Percentiles rank a stretch among this genome's conserved stretches.
These are phyloP conservation scores for Sistotremastrum suecicum DNA, from an alignment of 768 basidiomycete species.

Conservation along the genomic window DNA sequence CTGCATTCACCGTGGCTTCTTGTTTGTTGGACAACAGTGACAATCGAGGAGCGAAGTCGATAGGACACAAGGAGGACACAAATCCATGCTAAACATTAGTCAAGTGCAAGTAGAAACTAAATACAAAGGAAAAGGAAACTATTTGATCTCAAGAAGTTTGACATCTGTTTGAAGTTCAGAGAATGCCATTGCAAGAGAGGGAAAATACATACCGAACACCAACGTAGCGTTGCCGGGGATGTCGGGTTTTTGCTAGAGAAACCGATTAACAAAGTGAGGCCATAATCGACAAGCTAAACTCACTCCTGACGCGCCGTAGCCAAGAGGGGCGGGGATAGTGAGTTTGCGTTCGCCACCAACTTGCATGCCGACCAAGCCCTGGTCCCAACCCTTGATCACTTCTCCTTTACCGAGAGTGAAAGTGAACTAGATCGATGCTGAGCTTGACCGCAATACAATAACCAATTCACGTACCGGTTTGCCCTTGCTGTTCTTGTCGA, in stretches of 20 bases:
- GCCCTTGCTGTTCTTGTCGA: conserved; percentile 74
- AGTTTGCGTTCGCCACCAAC: conserved; percentile 78
- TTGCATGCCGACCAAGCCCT: conserved; percentile 87
- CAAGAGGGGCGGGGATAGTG: conserved; percentile 56
- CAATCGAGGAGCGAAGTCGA: too few relatives aligned
- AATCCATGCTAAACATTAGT: too few relatives aligned
- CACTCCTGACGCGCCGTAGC: conserved; percentile 37
- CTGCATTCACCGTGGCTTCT: too few relatives aligned
- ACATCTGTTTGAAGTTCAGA: conserved; percentile 33
- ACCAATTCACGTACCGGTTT: conserved; percentile 53
- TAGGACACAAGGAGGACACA: too few relatives aligned
- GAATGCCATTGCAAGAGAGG: neutral
- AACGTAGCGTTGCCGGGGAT: conserved; percentile 78
- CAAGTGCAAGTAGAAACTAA: too few relatives aligned
- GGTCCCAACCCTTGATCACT: conserved; percentile 96
- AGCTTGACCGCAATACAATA: conserved; percentile 1
- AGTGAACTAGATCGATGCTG: conserved; percentile 32
- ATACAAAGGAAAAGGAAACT: conserved; percentile 3
- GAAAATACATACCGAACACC: conserved; percentile 49
- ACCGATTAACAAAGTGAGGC: neutral
- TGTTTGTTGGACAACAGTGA: too few relatives aligned
- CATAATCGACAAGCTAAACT: too few relatives aligned
- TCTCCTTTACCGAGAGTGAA: conserved; percentile 78
- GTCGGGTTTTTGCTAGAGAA: conserved; percentile 26
- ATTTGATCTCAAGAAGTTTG: conserved; percentile 58